These are phyloP conservation scores for Populus deltoides DNA, from an alignment of 345 rosid genomes.

Conservation along the genomic window DNA sequence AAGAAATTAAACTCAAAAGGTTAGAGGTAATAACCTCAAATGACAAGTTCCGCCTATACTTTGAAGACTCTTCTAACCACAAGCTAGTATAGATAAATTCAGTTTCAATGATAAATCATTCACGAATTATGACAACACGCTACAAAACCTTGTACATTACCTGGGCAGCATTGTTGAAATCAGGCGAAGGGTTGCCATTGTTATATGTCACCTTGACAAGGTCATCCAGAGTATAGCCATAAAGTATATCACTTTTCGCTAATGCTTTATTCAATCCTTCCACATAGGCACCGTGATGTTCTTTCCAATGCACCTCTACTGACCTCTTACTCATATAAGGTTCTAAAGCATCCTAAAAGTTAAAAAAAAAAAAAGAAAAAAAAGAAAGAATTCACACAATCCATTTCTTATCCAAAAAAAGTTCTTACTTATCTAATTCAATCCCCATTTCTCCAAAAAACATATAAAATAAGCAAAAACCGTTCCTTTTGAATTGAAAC, in stretches of 20 bases:
- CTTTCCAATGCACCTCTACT: constrained; percentile 79
- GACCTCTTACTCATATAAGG: constrained; percentile 77
- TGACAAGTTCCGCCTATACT: no score
- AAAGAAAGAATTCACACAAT: neutral
- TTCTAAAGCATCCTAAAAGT: constrained; percentile 73
- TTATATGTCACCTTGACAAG: constrained; percentile 78
- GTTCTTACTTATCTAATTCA: no score
- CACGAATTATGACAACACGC: neutral
- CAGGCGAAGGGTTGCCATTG: constrained; percentile 77
- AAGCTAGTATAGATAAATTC: no score
- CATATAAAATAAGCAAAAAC: no score
- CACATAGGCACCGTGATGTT: constrained; percentile 60
- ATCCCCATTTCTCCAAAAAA: no score
- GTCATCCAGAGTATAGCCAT: constrained; percentile 84
- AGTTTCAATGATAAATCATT: neutral
- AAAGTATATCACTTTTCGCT: constrained; percentile 52
- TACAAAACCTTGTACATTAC: constrained; percentile 18
- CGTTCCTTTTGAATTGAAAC: neutral
- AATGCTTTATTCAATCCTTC: constrained; percentile 70
- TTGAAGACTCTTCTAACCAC: no score
- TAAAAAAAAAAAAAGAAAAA: neutral
- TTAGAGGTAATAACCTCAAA: no score
- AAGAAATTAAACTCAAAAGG: no score
- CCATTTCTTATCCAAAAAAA: neutral
- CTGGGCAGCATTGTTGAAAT: constrained; percentile 89